Base-by-base conservation (phyloP, 306 rosid species). In the Luffa acutangula region DNA sequence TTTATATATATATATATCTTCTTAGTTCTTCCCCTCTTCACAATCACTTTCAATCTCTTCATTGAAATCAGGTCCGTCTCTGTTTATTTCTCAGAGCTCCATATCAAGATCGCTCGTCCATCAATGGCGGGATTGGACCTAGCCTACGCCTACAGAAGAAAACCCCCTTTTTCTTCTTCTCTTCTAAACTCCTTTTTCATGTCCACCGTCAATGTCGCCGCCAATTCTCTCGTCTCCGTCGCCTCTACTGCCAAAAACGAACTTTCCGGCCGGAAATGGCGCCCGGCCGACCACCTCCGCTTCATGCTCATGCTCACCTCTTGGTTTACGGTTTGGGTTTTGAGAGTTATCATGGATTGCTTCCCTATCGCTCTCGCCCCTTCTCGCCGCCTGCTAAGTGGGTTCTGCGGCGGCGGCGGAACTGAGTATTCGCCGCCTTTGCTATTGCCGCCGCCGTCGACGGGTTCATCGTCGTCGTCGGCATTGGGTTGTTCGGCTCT, bases 141-240 rank as follows among this genome's bases (percentile, higher is more conserved):
- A 6, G 18, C 58, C 10, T 62, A 43, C 11, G 73, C 57, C 33
- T 78, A 58, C 17, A 78, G 54, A 45, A 60, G 53, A 37, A 73
- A 25, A 8, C 56, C 72, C 34, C 17, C 65, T 5, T 53, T 5
- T 37, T 54, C 80, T 18, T 25, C 64, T 0, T 77, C 80, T 12
- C 51, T 78, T 2, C 53, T 78, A 4, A 62, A 48, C 45, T 78
- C 73, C n/a, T 60, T 86, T 36, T 86, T 86, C 80, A 78, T 79
- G 80, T 86, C 83, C 75, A 83, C 89, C 2, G 85, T 81, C 25
- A 86, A 86, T 18, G 39, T 76, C 20, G 87, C 89, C 20, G 86
- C 87, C 17, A 86, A 75, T 59, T 79, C 87, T 2, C 89, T 86
- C 9, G 85, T 86, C 51, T 83, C 85, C n/a, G 85, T 81, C 43